These are phyloP conservation scores for Geotrichum histeridarum DNA, from an alignment of 1,139 yeast species.

Conservation along the genomic window DNA sequence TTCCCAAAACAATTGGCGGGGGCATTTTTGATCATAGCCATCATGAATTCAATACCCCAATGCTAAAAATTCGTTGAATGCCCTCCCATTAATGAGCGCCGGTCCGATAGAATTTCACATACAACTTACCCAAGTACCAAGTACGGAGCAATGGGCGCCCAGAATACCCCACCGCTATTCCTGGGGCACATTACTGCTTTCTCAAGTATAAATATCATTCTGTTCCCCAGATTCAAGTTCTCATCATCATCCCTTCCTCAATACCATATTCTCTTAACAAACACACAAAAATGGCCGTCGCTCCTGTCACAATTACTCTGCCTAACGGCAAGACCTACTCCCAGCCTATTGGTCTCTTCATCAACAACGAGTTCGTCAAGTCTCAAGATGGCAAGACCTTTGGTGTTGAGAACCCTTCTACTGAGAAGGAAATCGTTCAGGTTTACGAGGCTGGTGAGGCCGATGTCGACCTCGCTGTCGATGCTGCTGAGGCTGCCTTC, in stretches of 20 bases:
- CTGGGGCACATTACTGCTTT: too few species aligned
- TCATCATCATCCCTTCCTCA: neutral
- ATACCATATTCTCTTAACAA: neutral
- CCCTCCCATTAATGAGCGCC: too few species aligned
- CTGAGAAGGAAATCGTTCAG: constrained; percentile 49
- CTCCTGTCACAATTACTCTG: constrained; percentile 43
- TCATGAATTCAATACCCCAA: too few species aligned
- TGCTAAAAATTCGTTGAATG: too few species aligned
- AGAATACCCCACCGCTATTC: too few species aligned
- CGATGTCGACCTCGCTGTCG: constrained; percentile 53
- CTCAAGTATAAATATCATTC: too few species aligned
- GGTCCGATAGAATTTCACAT: too few species aligned
- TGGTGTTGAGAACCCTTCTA: constrained; percentile 56
- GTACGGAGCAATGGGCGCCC: too few species aligned
- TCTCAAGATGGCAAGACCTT: constrained; percentile 48
- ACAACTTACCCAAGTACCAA: too few species aligned
- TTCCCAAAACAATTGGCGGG: too few species aligned
- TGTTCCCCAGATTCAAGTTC: neutral
- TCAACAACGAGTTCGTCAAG: constrained; percentile 53
- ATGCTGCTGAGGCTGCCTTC: constrained; percentile 50
- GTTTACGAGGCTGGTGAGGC: constrained; percentile 50
- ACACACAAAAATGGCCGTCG: neutral
- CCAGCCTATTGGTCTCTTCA: constrained; percentile 66
- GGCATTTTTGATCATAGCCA: too few species aligned
- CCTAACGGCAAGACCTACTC: constrained; percentile 58